Conservation (phyloP, 441 rosid genomes). For the Metrosideros polymorpha region DNA sequence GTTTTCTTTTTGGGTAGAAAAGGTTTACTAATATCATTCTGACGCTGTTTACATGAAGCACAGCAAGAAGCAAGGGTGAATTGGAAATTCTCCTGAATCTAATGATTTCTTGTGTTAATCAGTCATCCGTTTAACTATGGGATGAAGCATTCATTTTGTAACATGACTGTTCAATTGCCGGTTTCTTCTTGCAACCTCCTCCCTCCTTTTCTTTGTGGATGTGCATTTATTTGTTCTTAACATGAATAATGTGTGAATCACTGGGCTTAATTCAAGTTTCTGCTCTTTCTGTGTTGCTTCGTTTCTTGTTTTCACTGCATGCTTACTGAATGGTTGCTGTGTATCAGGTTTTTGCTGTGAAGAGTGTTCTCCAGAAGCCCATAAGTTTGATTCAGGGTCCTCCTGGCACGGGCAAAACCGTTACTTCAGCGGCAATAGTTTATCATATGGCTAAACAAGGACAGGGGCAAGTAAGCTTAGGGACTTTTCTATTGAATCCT, state of each 20-base stretch:
- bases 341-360: slow-evolving; percentile 84
- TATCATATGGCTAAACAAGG: slow-evolving; percentile 99
- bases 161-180: background rate
- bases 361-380: slow-evolving; percentile 98
- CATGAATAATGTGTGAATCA: background rate
- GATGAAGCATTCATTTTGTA: background rate
- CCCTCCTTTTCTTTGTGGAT: background rate
- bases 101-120: background rate
- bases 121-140: background rate
- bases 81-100: background rate
- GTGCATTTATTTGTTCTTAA: background rate
- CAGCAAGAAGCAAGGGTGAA: background rate
- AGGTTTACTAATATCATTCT: background rate
- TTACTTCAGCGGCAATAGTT: slow-evolving; percentile 98
- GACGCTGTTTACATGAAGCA: background rate
- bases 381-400: slow-evolving; percentile 99
- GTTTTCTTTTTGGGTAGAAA: background rate
- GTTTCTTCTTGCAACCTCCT: background rate
- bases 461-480: slow-evolving; percentile 75
- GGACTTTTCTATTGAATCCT: background rate
- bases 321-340: background rate
- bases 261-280: background rate
- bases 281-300: background rate
- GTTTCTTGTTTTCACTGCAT: background rate
- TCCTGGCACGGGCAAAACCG: slow-evolving; percentile 99